Conservation (phyloP, 2,329 filamentous ascomycete species). For the Xylaria sp. region DNA sequence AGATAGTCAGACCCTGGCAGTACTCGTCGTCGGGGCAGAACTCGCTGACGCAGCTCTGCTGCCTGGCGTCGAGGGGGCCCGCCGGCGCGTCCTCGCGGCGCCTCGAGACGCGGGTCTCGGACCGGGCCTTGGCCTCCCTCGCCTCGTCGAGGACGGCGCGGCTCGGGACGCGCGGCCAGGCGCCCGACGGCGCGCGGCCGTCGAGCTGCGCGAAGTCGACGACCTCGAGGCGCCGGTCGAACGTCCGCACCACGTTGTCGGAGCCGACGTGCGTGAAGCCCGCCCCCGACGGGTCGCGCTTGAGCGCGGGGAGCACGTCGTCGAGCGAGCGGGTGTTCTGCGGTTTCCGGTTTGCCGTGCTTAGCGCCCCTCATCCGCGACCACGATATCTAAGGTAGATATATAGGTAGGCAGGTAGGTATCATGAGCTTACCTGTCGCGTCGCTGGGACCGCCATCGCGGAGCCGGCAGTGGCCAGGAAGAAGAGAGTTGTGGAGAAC, state of each 20-base stretch:
- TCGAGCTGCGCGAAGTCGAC: constrained; percentile 24
- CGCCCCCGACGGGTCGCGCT: constrained; percentile 20
- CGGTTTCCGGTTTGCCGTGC: not conserved
- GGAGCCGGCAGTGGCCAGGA: constrained; percentile 10
- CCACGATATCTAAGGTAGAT: not conserved
- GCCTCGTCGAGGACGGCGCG: constrained; percentile 20
- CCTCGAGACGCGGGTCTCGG: constrained; percentile 17
- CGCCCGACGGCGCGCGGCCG: constrained; percentile 1
- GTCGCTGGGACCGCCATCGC: constrained; percentile 14
- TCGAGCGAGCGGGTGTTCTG: constrained; percentile 14
- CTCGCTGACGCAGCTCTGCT: constrained; percentile 27
- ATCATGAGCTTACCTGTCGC: constrained; percentile 19
- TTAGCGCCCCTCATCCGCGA: not conserved
- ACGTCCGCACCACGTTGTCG: constrained; percentile 28
- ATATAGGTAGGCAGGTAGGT: too few relatives aligned
- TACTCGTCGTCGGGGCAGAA: constrained; percentile 25
- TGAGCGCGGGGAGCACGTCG: constrained; percentile 16
- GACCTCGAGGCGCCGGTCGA: constrained; percentile 25
- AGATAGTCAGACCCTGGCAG: constrained; percentile 19
- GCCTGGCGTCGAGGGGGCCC: constrained; percentile 13
- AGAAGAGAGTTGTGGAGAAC: constrained; percentile 4
- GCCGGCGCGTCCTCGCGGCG: constrained; percentile 9
- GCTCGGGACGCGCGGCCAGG: constrained; percentile 16
- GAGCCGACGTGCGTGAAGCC: constrained; percentile 29
- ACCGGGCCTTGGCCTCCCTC: constrained; percentile 14